Percentiles rank a stretch among this genome's conserved stretches.
Conservation (phyloP, 192 early-diverging fungal genomes). For the Coemansia sp. region DNA sequence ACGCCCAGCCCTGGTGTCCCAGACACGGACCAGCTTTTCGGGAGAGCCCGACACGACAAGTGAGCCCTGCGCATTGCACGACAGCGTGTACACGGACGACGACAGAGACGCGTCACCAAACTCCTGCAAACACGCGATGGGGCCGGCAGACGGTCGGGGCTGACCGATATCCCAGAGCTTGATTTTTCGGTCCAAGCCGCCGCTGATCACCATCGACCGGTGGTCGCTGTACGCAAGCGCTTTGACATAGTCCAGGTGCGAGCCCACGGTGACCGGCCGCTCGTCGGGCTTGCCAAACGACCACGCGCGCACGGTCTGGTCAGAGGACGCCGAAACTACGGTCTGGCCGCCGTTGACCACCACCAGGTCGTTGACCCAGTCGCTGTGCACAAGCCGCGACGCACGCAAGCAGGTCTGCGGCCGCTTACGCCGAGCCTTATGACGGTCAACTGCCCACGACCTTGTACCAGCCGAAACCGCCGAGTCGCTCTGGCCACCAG, state of each 20-base stretch:
- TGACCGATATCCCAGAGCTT: slow-evolving; percentile 85
- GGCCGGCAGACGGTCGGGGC: slow-evolving; percentile 50
- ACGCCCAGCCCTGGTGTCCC: slow-evolving; percentile 80
- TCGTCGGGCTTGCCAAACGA: slow-evolving; percentile 41
- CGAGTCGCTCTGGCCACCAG: background rate
- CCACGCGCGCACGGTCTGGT: slow-evolving; percentile 79
- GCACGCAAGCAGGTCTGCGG: slow-evolving; percentile 65
- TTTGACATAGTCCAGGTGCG: slow-evolving; percentile 92
- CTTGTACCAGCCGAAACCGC: background rate
- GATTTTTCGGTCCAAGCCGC: slow-evolving; percentile 86
- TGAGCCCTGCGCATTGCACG: slow-evolving; percentile 73
- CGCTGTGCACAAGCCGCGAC: slow-evolving; percentile 79
- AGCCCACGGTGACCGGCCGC: slow-evolving; percentile 62
- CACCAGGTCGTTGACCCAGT: slow-evolving; percentile 96
- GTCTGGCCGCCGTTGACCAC: slow-evolving; percentile 26
- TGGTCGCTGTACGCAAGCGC: slow-evolving; percentile 75
- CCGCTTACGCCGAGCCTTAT: slow-evolving; percentile 25
- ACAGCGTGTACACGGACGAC: slow-evolving; percentile 86
- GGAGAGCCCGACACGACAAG: slow-evolving; percentile 89
- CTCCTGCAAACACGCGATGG: slow-evolving; percentile 48
- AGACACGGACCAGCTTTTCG: slow-evolving; percentile 87
- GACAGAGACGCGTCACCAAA: slow-evolving; percentile 37
- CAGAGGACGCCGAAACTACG: slow-evolving; percentile 89
- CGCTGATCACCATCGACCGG: slow-evolving; percentile 80
- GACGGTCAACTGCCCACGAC: slow-evolving; percentile 30